These are phyloP conservation scores for Collybia nuda DNA, from an alignment of 768 basidiomycete genomes.

Conservation along the genomic window DNA sequence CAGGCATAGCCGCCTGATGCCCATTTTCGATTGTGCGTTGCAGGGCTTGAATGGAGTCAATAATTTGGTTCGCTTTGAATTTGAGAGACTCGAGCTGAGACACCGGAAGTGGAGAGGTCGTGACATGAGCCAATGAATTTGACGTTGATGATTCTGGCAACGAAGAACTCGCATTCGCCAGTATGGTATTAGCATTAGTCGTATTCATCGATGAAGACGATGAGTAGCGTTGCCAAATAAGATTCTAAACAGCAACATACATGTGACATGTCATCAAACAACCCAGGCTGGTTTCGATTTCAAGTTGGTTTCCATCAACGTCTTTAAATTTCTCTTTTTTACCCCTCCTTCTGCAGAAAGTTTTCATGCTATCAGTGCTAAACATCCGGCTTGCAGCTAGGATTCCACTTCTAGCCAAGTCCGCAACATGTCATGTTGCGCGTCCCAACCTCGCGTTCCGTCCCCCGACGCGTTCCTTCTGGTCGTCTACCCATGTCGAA, in stretches of 20 bases:
- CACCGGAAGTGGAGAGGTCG: constrained; percentile 47
- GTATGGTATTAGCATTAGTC: not conserved
- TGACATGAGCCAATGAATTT: constrained; percentile 2
- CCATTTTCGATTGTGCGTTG: constrained; percentile 63
- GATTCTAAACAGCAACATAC: not conserved
- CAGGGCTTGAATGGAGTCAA: constrained; percentile 70
- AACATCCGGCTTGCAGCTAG: constrained; percentile 10
- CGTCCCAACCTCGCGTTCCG: constrained; percentile 6
- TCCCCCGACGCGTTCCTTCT: constrained; percentile 17
- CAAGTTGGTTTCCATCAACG: constrained; percentile 1
- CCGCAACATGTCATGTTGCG: not conserved
- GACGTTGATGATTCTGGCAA: not conserved
- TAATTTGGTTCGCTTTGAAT: constrained; percentile 77
- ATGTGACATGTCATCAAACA: not conserved
- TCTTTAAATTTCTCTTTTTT: not conserved
- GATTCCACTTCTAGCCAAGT: constrained; percentile 1
- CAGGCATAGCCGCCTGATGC: constrained; percentile 59
- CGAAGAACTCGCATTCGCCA: not conserved
- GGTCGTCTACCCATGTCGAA: constrained; percentile 10
- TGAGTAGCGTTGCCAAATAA: not conserved
- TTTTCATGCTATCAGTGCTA: constrained; percentile 11
- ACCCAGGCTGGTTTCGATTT: not conserved
- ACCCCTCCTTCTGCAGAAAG: not conserved
- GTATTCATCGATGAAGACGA: not conserved
- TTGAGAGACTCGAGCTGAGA: constrained; percentile 74